These are phyloP conservation scores for Nothopassalora personata DNA, from an alignment of 2,329 filamentous ascomycete species.

Conservation along the genomic window DNA sequence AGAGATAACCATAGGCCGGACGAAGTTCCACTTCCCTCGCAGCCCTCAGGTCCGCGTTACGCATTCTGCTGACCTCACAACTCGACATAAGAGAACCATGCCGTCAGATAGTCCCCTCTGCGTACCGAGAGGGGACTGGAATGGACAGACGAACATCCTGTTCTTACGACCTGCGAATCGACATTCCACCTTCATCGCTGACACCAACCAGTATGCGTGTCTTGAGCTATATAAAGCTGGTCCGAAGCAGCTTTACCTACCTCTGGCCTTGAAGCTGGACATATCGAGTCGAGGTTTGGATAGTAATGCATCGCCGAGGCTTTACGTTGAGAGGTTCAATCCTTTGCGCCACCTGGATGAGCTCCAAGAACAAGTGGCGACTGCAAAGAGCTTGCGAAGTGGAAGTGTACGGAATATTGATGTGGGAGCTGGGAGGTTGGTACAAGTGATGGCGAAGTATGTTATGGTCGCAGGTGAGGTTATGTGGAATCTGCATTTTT, in stretches of 20 bases:
- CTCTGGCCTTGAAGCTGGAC: neutral
- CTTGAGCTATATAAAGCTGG: neutral
- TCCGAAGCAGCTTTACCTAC: neutral
- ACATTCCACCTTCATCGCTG: too few relatives aligned
- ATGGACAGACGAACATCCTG: neutral
- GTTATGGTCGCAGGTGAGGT: conserved; percentile 15
- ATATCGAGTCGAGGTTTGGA: neutral
- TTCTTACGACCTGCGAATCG: neutral
- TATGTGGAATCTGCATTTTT: conserved; percentile 57
- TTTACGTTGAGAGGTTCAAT: neutral
- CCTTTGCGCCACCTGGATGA: neutral
- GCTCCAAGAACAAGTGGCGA: neutral
- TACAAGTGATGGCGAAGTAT: neutral
- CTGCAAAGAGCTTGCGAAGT: neutral
- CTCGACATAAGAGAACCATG: neutral
- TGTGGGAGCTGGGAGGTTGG: neutral
- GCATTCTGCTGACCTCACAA: neutral
- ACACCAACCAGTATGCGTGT: neutral
- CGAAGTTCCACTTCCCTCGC: neutral
- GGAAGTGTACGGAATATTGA: neutral
- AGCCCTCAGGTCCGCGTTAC: neutral
- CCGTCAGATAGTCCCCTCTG: neutral
- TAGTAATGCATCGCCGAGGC: neutral
- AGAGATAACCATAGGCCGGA: neutral
- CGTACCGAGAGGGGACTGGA: neutral